Conservation (phyloP, 2,329 filamentous ascomycete genomes). For the Aspergillus pseudonomiae region DNA sequence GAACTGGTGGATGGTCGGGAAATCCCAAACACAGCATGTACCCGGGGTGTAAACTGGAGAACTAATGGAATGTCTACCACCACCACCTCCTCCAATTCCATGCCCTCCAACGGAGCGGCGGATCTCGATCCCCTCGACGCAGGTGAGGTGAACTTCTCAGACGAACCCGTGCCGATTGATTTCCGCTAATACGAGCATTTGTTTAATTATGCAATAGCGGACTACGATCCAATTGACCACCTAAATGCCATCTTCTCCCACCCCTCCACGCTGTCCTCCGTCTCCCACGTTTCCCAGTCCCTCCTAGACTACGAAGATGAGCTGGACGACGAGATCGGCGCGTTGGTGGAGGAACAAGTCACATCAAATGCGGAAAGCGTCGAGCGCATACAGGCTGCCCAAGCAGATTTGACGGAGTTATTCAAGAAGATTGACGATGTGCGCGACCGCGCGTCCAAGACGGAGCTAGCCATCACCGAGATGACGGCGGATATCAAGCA, state of each 20-base stretch:
- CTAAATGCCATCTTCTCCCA: slow-evolving; percentile 93
- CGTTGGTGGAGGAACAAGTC: slow-evolving; percentile 74
- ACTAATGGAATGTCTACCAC: slow-evolving; percentile 41
- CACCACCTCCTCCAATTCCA: slow-evolving; percentile 36
- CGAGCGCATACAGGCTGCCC: slow-evolving; percentile 86
- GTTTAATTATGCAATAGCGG: slow-evolving; percentile 52
- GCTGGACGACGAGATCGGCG: slow-evolving; percentile 75
- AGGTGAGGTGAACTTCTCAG: slow-evolving; percentile 35
- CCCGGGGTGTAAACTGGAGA: slow-evolving; percentile 25
- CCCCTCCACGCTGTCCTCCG: slow-evolving; percentile 78
- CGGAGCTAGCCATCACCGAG: slow-evolving; percentile 92
- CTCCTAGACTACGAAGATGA: slow-evolving; percentile 79
- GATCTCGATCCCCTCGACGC: slow-evolving; percentile 48
- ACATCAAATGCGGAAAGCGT: slow-evolving; percentile 85
- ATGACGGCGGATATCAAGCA: slow-evolving; percentile 99
- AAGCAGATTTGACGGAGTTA: slow-evolving; percentile 83
- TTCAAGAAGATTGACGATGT: slow-evolving; percentile 96
- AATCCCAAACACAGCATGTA: slow-evolving; percentile 24
- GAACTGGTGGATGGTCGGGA: slow-evolving; percentile 10
- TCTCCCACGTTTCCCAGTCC: slow-evolving; percentile 71
- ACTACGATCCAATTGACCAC: slow-evolving; percentile 92
- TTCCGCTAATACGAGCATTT: slow-evolving; percentile 8
- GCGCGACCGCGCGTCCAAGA: slow-evolving; percentile 83
- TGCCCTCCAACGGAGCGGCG: slow-evolving; percentile 42
- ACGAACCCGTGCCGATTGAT: background rate